These are phyloP conservation scores for Ceratobasidium sp. DNA, from an alignment of 1,284 basidiomycete species.

Conservation along the genomic window DNA sequence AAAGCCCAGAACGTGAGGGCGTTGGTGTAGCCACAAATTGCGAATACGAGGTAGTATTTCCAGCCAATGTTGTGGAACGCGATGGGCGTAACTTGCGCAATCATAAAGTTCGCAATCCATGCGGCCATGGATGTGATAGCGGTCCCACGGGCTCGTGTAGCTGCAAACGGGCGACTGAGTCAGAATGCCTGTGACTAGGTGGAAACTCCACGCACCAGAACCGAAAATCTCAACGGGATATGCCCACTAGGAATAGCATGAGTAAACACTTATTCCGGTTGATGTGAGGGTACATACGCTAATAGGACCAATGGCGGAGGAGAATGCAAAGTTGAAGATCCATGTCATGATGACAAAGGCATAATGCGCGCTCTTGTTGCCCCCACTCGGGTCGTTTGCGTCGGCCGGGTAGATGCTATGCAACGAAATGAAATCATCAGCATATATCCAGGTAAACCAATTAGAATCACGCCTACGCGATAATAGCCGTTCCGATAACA, in stretches of 20 bases:
- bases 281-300: slow-evolving; percentile 4
- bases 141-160: slow-evolving; percentile 53
- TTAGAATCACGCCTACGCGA: slow-evolving; percentile 53
- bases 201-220: slow-evolving; percentile 57
- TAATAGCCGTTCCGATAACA: slow-evolving; percentile 59
- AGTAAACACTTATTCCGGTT: neutral
- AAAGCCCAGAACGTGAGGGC: slow-evolving; percentile 61
- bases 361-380: slow-evolving; percentile 36
- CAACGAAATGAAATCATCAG: slow-evolving; percentile 47
- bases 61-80: slow-evolving; percentile 52
- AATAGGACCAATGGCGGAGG: slow-evolving; percentile 58
- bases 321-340: slow-evolving; percentile 64
- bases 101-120: slow-evolving; percentile 53
- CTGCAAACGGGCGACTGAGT: neutral
- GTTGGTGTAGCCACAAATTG: slow-evolving; percentile 66
- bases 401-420: slow-evolving; percentile 49
- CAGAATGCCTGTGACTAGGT: slow-evolving; percentile 49
- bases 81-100: slow-evolving; percentile 53
- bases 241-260: slow-evolving; percentile 55
- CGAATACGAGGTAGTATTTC: slow-evolving; percentile 62
- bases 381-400: slow-evolving; percentile 22
- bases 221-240: slow-evolving; percentile 58
- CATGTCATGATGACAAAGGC: slow-evolving; percentile 48
- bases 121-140: slow-evolving; percentile 60
- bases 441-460: slow-evolving; percentile 44